Evolutionary conservation across 106 monocot species (phyloP).

Genomic region (Chionographis japonica): DNA sequence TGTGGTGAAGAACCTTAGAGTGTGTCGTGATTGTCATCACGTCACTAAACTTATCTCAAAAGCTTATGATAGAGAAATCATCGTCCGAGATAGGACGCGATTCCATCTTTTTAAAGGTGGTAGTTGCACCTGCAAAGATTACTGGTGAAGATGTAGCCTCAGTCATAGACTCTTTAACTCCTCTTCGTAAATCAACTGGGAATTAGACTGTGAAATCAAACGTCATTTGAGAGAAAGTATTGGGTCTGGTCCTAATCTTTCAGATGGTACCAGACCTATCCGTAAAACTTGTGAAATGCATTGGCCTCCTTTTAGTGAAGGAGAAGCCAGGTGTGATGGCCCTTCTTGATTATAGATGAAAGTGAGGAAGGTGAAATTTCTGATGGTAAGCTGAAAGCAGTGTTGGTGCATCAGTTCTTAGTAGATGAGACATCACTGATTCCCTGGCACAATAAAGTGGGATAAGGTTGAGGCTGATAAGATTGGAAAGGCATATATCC

Average conservation of each 20-base stretch:
- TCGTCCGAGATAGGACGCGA: slow-evolving; percentile 51
- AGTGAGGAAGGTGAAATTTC: no score
- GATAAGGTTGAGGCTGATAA: no score
- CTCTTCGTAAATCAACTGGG: neutral
- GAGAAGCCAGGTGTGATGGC: no score
- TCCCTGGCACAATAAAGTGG: no score
- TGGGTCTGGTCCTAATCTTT: neutral
- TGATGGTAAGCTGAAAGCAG: no score
- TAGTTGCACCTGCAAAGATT: slow-evolving; percentile 65
- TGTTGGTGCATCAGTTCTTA: no score
- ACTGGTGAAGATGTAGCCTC: slow-evolving; percentile 33
- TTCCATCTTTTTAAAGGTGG: slow-evolving; percentile 66
- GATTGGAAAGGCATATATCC: no score
- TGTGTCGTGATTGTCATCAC: slow-evolving; percentile 57
- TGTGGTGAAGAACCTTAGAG: slow-evolving; percentile 65
- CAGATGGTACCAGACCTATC: no score
- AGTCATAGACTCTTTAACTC: neutral
- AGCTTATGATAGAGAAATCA: slow-evolving; percentile 41
- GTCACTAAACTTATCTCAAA: slow-evolving; percentile 58
- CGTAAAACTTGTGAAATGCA: no score
- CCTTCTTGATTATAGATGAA: no score
- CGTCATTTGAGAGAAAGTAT: neutral
- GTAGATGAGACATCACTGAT: no score
- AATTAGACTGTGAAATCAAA: neutral
- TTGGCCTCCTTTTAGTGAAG: no score